Evolutionary conservation across 495 filamentous ascomycete species (phyloP).

Genomic region (Tuber melanosporum): DNA sequence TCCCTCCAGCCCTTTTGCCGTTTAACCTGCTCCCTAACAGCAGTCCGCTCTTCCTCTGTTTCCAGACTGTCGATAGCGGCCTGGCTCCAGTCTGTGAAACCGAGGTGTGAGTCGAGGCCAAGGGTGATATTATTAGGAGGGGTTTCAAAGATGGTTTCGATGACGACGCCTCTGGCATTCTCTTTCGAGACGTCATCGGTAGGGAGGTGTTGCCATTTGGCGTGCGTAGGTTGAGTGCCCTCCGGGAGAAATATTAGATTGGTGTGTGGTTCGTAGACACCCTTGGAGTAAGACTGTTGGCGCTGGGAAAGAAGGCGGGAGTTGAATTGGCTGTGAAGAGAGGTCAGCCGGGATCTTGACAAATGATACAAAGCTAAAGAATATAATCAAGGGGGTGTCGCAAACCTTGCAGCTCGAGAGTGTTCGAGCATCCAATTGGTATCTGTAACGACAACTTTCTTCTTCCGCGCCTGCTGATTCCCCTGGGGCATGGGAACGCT

Average conservation of each 20-base stretch:
- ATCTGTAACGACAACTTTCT: constrained; percentile 80
- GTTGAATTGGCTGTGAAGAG: constrained; percentile 66
- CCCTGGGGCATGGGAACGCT: constrained; percentile 66
- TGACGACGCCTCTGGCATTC: constrained; percentile 10
- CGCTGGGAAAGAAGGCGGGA: constrained; percentile 57
- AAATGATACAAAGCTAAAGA: not conserved
- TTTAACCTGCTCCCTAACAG: constrained; percentile 20
- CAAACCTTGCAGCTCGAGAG: constrained; percentile 78
- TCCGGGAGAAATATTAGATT: constrained; percentile 80
- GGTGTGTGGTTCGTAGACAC: constrained; percentile 88
- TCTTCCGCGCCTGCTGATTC: constrained; percentile 55
- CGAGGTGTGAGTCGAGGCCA: constrained; percentile 29
- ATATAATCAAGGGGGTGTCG: not conserved
- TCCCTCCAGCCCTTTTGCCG: not conserved
- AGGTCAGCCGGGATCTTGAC: not conserved
- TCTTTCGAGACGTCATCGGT: not conserved
- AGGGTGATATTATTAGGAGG: constrained; percentile 26
- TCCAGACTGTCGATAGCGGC: constrained; percentile 24
- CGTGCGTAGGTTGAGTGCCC: constrained; percentile 85
- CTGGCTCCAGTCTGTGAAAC: constrained; percentile 28
- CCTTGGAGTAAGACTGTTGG: constrained; percentile 56
- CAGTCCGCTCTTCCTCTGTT: constrained; percentile 36
- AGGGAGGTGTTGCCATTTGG: constrained; percentile 63
- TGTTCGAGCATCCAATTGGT: constrained; percentile 98
- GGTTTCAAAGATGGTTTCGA: constrained; percentile 29